Conservation (phyloP, 2,329 filamentous ascomycete species). For the Colletotrichum eleusines region DNA sequence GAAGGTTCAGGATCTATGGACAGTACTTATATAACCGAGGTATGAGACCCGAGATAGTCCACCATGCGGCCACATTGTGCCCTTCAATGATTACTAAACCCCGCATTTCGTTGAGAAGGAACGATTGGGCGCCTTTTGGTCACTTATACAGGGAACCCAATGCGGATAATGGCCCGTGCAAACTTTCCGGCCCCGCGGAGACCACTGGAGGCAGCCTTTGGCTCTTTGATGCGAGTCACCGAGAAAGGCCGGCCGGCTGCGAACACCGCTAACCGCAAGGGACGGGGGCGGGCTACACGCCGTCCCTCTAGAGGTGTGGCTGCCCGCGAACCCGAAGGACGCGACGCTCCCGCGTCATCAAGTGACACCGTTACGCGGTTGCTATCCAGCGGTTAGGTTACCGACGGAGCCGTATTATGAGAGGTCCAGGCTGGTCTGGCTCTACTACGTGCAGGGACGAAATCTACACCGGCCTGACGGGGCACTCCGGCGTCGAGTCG, state of each 20-base stretch:
- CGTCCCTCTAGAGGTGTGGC: not conserved
- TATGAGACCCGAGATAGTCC: not conserved
- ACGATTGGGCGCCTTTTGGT: not conserved
- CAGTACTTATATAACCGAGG: not conserved
- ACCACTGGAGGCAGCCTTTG: not conserved
- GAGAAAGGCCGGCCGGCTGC: not conserved
- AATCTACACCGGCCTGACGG: not conserved
- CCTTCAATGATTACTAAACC: constrained; percentile 12
- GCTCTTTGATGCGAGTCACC: not conserved
- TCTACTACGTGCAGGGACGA: too few species aligned
- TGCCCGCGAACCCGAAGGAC: not conserved
- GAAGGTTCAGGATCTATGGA: not conserved
- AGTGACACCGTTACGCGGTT: constrained; percentile 9
- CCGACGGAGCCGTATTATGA: not conserved
- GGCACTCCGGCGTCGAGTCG: not conserved
- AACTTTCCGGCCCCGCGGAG: not conserved
- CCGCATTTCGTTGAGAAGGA: constrained; percentile 28
- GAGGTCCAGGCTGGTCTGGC: not conserved
- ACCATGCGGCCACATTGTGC: not conserved
- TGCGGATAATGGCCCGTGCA: not conserved
- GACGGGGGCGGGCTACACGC: not conserved
- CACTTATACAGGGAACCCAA: too few species aligned
- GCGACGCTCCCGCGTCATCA: constrained; percentile 11
- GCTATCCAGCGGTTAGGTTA: not conserved
- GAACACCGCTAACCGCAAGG: too few species aligned